Percentiles rank a stretch among this genome's conserved stretches.
phyloP scores from a whole-genome alignment of 2,329 filamentous ascomycete genomes.

The Colletotrichum sp. region DNA sequence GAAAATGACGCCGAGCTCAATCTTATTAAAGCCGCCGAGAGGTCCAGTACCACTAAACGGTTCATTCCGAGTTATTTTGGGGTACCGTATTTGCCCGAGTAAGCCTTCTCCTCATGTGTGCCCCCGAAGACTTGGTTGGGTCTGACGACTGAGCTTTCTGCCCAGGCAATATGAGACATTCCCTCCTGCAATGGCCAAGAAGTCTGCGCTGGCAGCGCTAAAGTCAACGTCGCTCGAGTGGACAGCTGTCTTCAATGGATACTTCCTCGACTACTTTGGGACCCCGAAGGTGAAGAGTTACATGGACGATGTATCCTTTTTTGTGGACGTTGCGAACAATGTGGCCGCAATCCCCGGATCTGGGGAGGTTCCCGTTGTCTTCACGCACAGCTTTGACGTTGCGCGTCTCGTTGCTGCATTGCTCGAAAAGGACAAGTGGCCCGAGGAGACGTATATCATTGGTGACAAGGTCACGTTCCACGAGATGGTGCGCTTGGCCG shows the following conservation, averaged over 20 bases:
- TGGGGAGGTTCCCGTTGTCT: conserved; percentile 45
- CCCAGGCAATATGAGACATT: not conserved
- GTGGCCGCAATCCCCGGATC: conserved; percentile 54
- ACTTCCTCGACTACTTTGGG: conserved; percentile 51
- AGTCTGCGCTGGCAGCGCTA: conserved; percentile 23
- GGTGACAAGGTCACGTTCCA: conserved; percentile 49
- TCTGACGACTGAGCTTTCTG: rapidly evolving
- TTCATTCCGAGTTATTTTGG: conserved; percentile 49
- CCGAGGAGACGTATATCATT: conserved; percentile 35
- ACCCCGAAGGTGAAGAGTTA: conserved; percentile 40
- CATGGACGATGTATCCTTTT: conserved; percentile 40
- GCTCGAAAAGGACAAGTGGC: conserved; percentile 48
- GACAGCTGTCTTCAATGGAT: conserved; percentile 42
- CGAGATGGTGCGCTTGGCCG: conserved; percentile 41
- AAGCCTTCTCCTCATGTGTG: conserved; percentile 4
- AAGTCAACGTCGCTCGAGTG: conserved; percentile 37
- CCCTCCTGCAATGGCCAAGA: not conserved
- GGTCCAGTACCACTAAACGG: conserved; percentile 38
- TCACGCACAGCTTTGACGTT: conserved; percentile 55
- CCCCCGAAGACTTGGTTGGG: too few relatives aligned
- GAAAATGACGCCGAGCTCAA: conserved; percentile 35
- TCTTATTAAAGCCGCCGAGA: conserved; percentile 47
- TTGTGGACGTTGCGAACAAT: conserved; percentile 47
- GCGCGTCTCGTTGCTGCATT: conserved; percentile 46
- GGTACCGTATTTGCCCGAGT: conserved; percentile 35